phyloP scores from a whole-genome alignment of 768 basidiomycete species.

The Pleurotus cornucopiae region DNA sequence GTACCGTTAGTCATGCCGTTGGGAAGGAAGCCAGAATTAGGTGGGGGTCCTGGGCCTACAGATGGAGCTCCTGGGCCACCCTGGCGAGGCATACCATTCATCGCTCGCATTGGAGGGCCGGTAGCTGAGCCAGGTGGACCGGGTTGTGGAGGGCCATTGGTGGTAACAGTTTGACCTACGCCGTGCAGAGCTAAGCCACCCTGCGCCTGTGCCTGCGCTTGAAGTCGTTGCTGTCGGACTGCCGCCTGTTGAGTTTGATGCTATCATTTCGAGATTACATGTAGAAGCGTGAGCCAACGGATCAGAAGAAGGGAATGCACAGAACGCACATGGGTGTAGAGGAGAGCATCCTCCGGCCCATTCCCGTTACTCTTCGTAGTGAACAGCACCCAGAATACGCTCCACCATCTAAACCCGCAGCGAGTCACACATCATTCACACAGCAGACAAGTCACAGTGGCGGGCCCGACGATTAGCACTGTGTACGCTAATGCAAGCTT shows the following conservation, averaged over 20 bases:
- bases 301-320: constrained; percentile 8
- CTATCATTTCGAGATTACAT: constrained; percentile 15
- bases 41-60: neutral
- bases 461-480: constrained; percentile 11
- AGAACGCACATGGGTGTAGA: constrained; percentile 64
- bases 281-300: constrained; percentile 11
- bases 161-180: constrained; percentile 12
- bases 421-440: neutral
- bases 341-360: constrained; percentile 66
- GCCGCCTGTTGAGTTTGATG: constrained; percentile 21
- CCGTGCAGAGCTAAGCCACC: constrained; percentile 4
- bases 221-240: neutral
- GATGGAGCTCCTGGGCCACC: neutral
- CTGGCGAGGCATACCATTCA: neutral
- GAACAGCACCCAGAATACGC: constrained; percentile 84
- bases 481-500: constrained; percentile 12
- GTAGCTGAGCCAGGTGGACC: constrained; percentile 14
- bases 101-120: neutral
- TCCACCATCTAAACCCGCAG: constrained; percentile 67
- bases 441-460: constrained; percentile 1
- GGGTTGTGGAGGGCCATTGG: constrained; percentile 13
- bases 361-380: constrained; percentile 69
- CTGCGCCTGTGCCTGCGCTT: constrained; percentile 1
- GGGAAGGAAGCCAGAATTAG: neutral
- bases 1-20: constrained; percentile 2